Evolutionary conservation across 2,329 filamentous ascomycete species (phyloP), one percentile per base, ranked within the genome.

Genomic region (Alternaria sp.): DNA sequence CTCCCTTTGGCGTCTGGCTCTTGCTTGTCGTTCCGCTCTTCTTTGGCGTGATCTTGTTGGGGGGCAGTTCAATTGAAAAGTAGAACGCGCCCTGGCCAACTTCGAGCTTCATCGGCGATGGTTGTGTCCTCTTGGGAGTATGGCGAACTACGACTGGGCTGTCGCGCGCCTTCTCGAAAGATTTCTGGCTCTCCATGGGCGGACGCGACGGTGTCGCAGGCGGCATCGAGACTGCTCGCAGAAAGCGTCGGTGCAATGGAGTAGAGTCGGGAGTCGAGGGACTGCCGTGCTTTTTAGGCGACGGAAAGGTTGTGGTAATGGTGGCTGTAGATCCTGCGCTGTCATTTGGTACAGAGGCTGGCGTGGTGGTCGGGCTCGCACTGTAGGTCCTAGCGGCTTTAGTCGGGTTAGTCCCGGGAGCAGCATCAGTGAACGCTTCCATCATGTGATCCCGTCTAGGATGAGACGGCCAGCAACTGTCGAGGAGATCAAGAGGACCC

Each of bases 61-160:
- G 54, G 6, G 71, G 62, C 5, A 73, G 54, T 51, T 74, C 70
- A 30, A 65, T 67, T 4, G 66, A 64, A 36, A 72, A 73, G 21
- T 72, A 69, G 46, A 74, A 74, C 0, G 64, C 68, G 52, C 68
- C 66, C 32, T 61, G 64, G 9, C 66, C 66, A 19, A 74, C 59
- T 56, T 74, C 66, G 11, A 74, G 45, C 11, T 61, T 64, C 9
- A 40, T 47, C 9, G 59, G 57, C 23, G 51, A 54, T 25, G 49
- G 30, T 10, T 28, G 32, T 10, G 17, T 30, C 30, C 19, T 60
- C 32, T 21, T 28, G 1, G 50, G 50, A n/a, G 50, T 60, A 43
- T 32, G 43, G 17, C 32, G 26, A 9, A 26, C 50, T 54, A 60
- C 62, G 11, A 36, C 54, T 6, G 60, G 66, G 25, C 50, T 66